Base-by-base conservation (phyloP, 768 basidiomycete genomes). In the Glaciozyma martinii region DNA sequence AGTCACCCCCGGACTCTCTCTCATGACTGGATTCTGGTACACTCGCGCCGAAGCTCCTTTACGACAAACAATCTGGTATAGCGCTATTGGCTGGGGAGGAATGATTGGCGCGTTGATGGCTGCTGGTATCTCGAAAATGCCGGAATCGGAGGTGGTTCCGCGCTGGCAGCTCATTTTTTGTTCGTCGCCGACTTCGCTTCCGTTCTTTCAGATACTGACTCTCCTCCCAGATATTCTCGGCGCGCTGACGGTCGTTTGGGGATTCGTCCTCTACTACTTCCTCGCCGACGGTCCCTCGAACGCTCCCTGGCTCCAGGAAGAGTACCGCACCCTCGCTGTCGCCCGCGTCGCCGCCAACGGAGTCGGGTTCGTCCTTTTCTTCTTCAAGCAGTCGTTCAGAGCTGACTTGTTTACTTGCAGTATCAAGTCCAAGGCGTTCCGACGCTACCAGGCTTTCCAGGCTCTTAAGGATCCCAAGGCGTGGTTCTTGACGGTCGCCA, bases 101-200 rank as follows among this genome's bases (percentile, higher is more conserved):
- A 76, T 77, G 74, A 74, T 77, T 61, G 76, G 76, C 30, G 55
- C 72, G 21, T 64, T 77, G 25, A 76, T 77, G 75, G 76, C 75
- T 5, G 76, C 76, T 19, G 76, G 75, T 50, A 76, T 77, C 65
- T 50, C 50, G 5, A 37, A 44, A 19, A 30, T 40, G 29, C 32
- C 47, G 27, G 42, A 50, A 8, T 19, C 15, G 0, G 57, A 50
- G 25, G 32, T 55, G 7, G 18, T 46, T 1, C 60, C 60, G 7
- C 43, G 52, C 8, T 74, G 72, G 70, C 62, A 72, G 61, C 46
- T 74, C 32, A 76, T 77, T 65, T 76, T 76, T 71, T 33, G 33
- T 33, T 5, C 33, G 33, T 33, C 33, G 33, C 33, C 33, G 33
- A 10, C n/a, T n/a, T n/a, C n/a, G 33, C 10, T 33, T 33, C 33